Conservation (phyloP, 2,329 filamentous ascomycete species). For the Pyrenophora seminiperda region DNA sequence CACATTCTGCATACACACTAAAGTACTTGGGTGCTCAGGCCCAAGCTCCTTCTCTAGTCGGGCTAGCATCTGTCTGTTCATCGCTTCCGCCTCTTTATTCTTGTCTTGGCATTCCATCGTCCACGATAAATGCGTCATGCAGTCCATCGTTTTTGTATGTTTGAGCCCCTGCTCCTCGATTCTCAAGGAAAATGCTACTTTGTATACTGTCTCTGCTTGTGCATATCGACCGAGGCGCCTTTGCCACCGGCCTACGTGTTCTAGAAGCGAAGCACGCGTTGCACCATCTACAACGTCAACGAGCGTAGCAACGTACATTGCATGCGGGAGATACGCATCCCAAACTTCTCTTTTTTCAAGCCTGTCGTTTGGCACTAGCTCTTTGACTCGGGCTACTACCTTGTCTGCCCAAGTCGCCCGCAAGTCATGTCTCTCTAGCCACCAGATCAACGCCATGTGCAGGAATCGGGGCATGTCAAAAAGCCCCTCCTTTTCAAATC, state of each 20-base stretch:
- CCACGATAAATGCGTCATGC: not conserved
- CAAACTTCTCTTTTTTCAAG: slow-evolving; percentile 31
- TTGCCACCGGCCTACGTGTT: slow-evolving; percentile 17
- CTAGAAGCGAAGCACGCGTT: slow-evolving; percentile 11
- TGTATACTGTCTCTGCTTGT: not conserved
- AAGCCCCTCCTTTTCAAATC: slow-evolving; percentile 8
- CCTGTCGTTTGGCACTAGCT: slow-evolving; percentile 27
- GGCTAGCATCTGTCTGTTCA: not conserved
- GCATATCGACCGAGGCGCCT: slow-evolving; percentile 7
- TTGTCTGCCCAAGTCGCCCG: slow-evolving; percentile 20
- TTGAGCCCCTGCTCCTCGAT: not conserved
- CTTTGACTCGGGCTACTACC: slow-evolving; percentile 21
- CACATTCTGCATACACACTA: not conserved
- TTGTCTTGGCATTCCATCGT: not conserved
- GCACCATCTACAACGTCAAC: not conserved
- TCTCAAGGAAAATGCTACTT: not conserved
- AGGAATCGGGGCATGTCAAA: slow-evolving; percentile 45
- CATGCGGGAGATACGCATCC: slow-evolving; percentile 42
- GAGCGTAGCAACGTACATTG: slow-evolving; percentile 13
- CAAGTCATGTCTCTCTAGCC: slow-evolving; percentile 32
- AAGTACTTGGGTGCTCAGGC: not conserved
- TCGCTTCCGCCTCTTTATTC: not conserved
- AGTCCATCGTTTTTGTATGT: not conserved
- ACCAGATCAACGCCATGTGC: slow-evolving; percentile 40
- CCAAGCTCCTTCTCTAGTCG: slow-evolving; percentile 6